Evolutionary conservation across 1,284 basidiomycete species (phyloP).

Genomic region (Trichosporon asahii): DNA sequence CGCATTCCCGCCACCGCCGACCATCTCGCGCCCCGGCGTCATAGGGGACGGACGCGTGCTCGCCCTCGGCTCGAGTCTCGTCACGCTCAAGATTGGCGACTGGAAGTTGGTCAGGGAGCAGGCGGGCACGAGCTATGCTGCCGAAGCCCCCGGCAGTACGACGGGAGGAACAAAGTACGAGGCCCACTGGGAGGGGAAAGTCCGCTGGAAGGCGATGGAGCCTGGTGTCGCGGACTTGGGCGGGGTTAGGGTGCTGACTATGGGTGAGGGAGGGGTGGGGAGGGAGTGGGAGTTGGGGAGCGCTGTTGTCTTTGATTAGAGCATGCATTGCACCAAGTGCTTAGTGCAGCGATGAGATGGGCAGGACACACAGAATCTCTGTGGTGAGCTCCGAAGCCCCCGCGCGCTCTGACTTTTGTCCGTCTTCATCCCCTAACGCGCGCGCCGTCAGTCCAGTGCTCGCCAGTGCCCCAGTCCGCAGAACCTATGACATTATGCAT

Average conservation of each 20-base stretch:
- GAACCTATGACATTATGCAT: no score
- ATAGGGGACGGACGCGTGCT: conserved; percentile 18
- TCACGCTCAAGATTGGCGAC: conserved; percentile 17
- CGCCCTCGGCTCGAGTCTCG: conserved; percentile 31
- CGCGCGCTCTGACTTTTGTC: no score
- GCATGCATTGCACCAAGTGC: no score
- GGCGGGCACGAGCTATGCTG: conserved; percentile 33
- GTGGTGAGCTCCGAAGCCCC: no score
- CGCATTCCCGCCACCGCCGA: conserved; percentile 1
- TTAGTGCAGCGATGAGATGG: no score
- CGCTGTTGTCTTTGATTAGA: conserved; percentile 32
- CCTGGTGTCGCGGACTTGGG: conserved; percentile 41
- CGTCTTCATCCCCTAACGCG: no score
- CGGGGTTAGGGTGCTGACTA: conserved; percentile 37
- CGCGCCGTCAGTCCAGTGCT: no score
- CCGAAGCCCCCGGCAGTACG: conserved; percentile 23
- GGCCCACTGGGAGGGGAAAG: conserved; percentile 24
- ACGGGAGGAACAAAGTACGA: conserved; percentile 31
- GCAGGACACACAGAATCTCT: no score
- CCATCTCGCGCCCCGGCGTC: conserved; percentile 1
- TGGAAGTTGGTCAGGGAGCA: conserved; percentile 28
- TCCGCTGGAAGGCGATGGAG: conserved; percentile 33
- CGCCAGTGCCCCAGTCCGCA: no score
- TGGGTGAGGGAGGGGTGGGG: conserved; percentile 22
- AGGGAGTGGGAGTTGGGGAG: conserved; percentile 35